Evolutionary conservation across 2,329 filamentous ascomycete genomes (phyloP).

Genomic region (Xylariaceae sp.): DNA sequence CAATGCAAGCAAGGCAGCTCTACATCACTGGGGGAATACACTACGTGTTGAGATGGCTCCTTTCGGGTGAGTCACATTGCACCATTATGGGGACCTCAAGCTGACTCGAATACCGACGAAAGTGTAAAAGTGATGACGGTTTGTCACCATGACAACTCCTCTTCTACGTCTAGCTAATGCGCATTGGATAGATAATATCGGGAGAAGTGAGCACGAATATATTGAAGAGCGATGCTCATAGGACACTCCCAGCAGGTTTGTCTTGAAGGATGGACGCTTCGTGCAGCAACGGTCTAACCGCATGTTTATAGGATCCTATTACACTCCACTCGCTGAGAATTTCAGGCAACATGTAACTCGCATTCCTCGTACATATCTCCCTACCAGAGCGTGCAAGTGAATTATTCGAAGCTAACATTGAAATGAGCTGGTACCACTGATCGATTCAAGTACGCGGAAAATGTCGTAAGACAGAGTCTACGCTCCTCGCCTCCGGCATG

Average conservation of each 20-base stretch:
- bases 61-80: conserved; percentile 21
- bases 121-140: conserved; percentile 33
- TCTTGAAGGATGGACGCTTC: no score
- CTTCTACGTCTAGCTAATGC: no score
- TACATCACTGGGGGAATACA: conserved; percentile 35
- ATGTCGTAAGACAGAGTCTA: conserved; percentile 31
- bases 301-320: conserved; percentile 36
- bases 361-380: no score
- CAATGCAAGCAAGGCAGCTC: conserved; percentile 37
- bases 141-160: no score
- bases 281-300: no score
- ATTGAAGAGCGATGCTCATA: conserved; percentile 30
- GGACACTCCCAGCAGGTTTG: conserved; percentile 35
- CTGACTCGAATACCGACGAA: no score
- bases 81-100: no score
- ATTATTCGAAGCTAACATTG: no score
- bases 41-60: conserved; percentile 34
- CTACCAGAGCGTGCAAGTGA: conserved; percentile 22
- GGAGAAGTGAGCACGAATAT: conserved; percentile 41
- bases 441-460: conserved; percentile 29
- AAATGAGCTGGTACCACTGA: conserved; percentile 24
- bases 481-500: conserved; percentile 27
- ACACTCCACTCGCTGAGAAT: conserved; percentile 24
- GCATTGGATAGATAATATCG: conserved; percentile 39
- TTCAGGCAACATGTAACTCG: conserved; percentile 37